Conservation (phyloP, 2,329 filamentous ascomycete species). For the Tolypocladium ovalisporum region DNA sequence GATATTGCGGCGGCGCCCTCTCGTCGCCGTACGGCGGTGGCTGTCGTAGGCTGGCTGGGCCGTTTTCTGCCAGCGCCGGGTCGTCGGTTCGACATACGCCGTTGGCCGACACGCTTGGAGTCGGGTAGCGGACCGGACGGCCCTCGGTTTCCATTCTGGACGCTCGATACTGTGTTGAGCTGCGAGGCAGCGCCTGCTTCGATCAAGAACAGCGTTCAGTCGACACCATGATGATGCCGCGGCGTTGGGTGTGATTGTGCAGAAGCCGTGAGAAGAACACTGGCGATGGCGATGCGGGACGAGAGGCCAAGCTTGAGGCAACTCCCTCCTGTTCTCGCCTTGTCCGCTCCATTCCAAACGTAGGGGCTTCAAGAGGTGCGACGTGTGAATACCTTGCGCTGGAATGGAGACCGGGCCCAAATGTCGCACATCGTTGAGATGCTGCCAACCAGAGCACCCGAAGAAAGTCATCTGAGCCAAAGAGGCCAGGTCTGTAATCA, state of each 20-base stretch:
- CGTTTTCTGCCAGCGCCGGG: conserved; percentile 5
- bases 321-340: not conserved
- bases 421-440: not conserved
- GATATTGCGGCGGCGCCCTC: conserved; percentile 7
- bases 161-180: not conserved
- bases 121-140: conserved; percentile 4
- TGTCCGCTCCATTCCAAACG: not conserved
- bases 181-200: not conserved
- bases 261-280: not conserved
- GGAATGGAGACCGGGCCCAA: not conserved
- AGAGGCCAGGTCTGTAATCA: not conserved
- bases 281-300: not conserved
- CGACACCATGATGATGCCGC: not conserved
- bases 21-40: conserved; percentile 11
- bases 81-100: conserved; percentile 3
- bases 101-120: conserved; percentile 1
- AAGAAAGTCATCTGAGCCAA: not conserved
- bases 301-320: not conserved
- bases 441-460: not conserved
- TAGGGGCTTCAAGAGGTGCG: too few relatives aligned
- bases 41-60: conserved; percentile 5
- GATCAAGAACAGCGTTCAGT: not conserved
- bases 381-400: not conserved
- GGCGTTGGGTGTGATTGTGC: not conserved
- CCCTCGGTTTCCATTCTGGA: conserved; percentile 6